These are phyloP conservation scores for Suillus sp. DNA, from an alignment of 768 basidiomycete genomes.

Conservation along the genomic window DNA sequence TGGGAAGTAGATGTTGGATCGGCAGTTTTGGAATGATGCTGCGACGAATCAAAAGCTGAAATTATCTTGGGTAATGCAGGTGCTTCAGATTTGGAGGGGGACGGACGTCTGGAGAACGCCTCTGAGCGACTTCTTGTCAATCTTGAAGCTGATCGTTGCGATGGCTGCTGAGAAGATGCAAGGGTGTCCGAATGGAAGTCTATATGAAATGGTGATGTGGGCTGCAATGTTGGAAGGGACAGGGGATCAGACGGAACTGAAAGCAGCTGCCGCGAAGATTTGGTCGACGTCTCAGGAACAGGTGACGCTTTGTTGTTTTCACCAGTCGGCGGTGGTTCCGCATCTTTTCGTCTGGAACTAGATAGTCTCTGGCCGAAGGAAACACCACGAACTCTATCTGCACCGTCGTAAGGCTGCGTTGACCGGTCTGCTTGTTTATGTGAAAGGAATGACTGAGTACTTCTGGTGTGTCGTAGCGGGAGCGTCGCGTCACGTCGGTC, in stretches of 20 bases:
- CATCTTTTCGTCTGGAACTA: conserved; percentile 45
- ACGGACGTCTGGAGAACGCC: conserved; percentile 19
- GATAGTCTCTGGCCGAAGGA: conserved; percentile 54
- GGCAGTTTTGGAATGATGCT: conserved; percentile 22
- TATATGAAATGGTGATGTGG: conserved; percentile 46
- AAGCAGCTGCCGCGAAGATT: conserved; percentile 46
- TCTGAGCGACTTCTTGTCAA: conserved; percentile 51
- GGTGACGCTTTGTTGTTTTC: conserved; percentile 23
- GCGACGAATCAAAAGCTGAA: conserved; percentile 12
- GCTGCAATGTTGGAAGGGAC: conserved; percentile 41
- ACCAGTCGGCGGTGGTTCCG: conserved; percentile 41
- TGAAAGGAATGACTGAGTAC: conserved; percentile 39
- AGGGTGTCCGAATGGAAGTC: conserved; percentile 30
- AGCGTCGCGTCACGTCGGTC: conserved; percentile 17
- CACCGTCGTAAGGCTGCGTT: background rate
- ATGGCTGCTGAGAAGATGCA: conserved; percentile 21
- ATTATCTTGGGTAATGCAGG: conserved; percentile 20
- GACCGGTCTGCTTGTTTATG: conserved; percentile 8
- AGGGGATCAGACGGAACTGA: conserved; percentile 35
- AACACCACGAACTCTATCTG: conserved; percentile 44
- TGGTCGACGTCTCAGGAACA: conserved; percentile 50
- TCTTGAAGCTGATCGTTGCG: conserved; percentile 28
- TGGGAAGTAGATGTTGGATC: conserved; percentile 20
- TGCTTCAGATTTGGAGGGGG: conserved; percentile 13
- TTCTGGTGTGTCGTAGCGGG: conserved; percentile 52